phyloP scores from a whole-genome alignment of 2,329 filamentous ascomycete species.

The Aspergillus intermedius region DNA sequence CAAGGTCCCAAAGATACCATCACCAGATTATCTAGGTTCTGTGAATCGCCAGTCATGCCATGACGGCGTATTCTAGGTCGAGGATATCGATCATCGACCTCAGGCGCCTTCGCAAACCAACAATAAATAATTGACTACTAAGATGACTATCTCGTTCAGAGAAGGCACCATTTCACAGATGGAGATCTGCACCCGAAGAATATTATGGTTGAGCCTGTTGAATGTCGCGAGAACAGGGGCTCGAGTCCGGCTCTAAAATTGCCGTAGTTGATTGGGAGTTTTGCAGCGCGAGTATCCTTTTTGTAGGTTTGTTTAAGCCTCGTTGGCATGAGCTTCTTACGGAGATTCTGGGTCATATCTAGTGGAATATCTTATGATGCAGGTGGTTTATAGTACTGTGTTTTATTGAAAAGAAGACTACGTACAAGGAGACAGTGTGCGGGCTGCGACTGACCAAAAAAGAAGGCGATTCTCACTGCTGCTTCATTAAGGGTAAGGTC shows the following conservation, averaged over 20 bases:
- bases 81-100: constrained; percentile 10
- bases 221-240: constrained; percentile 1
- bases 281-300: constrained; percentile 10
- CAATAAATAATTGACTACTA: constrained; percentile 7
- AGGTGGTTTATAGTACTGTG: constrained; percentile 1
- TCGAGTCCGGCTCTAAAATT: constrained; percentile 1
- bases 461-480: no score
- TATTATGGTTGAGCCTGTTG: constrained; percentile 9
- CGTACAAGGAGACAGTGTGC: no score
- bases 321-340: constrained; percentile 11
- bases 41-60: constrained; percentile 10
- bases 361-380: constrained; percentile 11
- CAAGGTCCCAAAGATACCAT: constrained; percentile 9
- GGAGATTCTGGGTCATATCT: constrained; percentile 10
- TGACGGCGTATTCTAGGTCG: constrained; percentile 11
- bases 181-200: constrained; percentile 13
- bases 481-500: no score
- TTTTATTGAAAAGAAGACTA: constrained; percentile 1
- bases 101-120: constrained; percentile 11
- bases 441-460: no score
- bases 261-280: constrained; percentile 13
- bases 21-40: constrained; percentile 11
- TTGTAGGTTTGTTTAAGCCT: constrained; percentile 8
- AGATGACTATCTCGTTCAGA: constrained; percentile 6
- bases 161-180: constrained; percentile 10